Conservation (phyloP, 139 green algal species). For the Gonium pectorale region DNA sequence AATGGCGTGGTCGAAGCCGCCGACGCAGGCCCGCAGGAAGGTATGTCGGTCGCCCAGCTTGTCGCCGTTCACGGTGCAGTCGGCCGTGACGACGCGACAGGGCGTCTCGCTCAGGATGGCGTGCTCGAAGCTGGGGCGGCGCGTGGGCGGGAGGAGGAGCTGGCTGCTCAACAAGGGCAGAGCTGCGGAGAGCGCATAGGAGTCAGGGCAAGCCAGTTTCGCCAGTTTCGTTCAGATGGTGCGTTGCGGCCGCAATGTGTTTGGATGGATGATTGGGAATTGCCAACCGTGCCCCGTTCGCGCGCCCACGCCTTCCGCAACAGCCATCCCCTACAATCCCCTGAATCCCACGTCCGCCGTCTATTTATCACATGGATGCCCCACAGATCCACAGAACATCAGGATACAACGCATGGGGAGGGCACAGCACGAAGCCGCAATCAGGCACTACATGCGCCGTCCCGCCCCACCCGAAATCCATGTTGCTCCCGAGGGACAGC, state of each 20-base stretch:
- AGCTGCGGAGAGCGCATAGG: too few relatives aligned
- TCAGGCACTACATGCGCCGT: too few relatives aligned
- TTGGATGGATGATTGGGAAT: not conserved
- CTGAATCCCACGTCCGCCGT: too few relatives aligned
- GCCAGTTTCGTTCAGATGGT: not conserved
- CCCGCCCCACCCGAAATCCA: constrained; percentile 17
- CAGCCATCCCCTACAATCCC: too few relatives aligned
- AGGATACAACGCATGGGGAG: too few relatives aligned
- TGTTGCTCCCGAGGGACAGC: not conserved
- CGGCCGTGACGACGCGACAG: not conserved
- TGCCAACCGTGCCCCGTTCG: not conserved
- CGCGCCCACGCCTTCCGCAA: too few relatives aligned
- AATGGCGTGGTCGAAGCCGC: not conserved
- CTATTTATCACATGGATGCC: too few relatives aligned
- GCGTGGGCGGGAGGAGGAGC: not conserved
- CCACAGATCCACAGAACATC: too few relatives aligned
- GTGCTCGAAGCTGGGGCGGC: not conserved
- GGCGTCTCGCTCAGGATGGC: not conserved
- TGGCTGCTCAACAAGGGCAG: too few relatives aligned
- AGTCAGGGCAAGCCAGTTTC: too few relatives aligned
- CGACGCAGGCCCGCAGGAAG: not conserved
- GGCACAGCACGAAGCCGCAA: too few relatives aligned
- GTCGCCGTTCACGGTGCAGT: not conserved
- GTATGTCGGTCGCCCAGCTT: not conserved
- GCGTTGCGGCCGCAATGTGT: not conserved